Evolutionary conservation across 2,329 filamentous ascomycete genomes (phyloP).

Genomic region (Arthroderma uncinatum): DNA sequence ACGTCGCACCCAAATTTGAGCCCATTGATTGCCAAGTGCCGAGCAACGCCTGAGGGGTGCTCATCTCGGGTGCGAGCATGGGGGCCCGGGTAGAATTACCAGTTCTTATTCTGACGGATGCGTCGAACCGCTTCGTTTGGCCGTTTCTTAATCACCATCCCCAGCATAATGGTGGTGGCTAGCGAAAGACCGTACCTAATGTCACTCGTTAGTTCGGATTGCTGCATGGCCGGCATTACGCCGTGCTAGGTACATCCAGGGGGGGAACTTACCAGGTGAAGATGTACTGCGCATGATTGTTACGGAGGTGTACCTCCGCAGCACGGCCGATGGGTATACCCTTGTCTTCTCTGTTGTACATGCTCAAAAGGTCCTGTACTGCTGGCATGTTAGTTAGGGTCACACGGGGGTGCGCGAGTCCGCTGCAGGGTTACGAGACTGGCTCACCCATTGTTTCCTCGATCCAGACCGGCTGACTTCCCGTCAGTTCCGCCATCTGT

Average conservation of each 20-base stretch:
- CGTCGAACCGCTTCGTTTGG: conserved; percentile 60
- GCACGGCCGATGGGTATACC: conserved; percentile 83
- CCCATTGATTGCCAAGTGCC: too few relatives aligned
- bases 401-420: background rate
- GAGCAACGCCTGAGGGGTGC: background rate
- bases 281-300: conserved; percentile 97
- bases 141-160: conserved; percentile 86
- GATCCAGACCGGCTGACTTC: conserved; percentile 83
- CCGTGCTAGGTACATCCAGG: background rate
- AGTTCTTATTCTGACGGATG: conserved; percentile 64
- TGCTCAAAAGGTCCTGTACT: conserved; percentile 69
- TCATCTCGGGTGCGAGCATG: too few relatives aligned
- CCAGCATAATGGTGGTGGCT: conserved; percentile 90
- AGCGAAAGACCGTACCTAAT: conserved; percentile 73
- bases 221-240: background rate
- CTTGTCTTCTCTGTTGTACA: conserved; percentile 62
- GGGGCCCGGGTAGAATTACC: conserved; percentile 46
- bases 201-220: background rate
- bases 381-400: conserved; percentile 6
- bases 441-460: conserved; percentile 81
- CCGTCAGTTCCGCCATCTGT: conserved; percentile 76
- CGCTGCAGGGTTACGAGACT: background rate
- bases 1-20: too few relatives aligned
- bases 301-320: conserved; percentile 82
- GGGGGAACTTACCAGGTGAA: conserved; percentile 91